These are phyloP conservation scores for Phytophthora tubulina DNA, from an alignment of 352 stramenopile species.

Conservation along the genomic window DNA sequence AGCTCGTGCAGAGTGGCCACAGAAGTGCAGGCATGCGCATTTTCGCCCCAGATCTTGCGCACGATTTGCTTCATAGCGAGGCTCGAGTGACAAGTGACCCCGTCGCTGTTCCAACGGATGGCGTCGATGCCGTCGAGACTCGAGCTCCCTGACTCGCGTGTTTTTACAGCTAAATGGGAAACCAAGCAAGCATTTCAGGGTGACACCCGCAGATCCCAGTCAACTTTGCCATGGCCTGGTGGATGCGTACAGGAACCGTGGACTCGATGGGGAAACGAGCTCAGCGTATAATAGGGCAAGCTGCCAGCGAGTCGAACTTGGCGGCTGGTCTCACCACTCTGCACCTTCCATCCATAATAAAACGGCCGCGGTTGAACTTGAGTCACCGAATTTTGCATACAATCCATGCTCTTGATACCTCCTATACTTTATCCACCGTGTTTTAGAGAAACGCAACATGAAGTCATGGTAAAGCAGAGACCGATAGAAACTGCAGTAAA, in stretches of 20 bases:
- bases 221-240: constrained; percentile 9
- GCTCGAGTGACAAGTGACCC: constrained; percentile 15
- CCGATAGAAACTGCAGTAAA: no score
- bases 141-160: constrained; percentile 10
- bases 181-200: constrained; percentile 20
- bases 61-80: constrained; percentile 39
- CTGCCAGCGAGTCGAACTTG: background rate
- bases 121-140: background rate
- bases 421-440: background rate
- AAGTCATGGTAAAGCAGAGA: constrained; percentile 16
- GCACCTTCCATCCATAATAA: constrained; percentile 6
- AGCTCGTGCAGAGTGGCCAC: background rate
- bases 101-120: constrained; percentile 13
- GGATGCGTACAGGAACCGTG: constrained; percentile 5
- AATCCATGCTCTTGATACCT: background rate
- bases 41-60: constrained; percentile 29
- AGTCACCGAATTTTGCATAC: background rate
- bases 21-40: constrained; percentile 14
- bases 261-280: background rate
- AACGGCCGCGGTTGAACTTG: constrained; percentile 6
- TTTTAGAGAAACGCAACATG: constrained; percentile 24
- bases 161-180: constrained; percentile 30
- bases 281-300: background rate
- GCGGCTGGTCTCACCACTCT: background rate
- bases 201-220: constrained; percentile 2